phyloP scores from a whole-genome alignment of 306 rosid genomes.

The Vigna angularis region DNA sequence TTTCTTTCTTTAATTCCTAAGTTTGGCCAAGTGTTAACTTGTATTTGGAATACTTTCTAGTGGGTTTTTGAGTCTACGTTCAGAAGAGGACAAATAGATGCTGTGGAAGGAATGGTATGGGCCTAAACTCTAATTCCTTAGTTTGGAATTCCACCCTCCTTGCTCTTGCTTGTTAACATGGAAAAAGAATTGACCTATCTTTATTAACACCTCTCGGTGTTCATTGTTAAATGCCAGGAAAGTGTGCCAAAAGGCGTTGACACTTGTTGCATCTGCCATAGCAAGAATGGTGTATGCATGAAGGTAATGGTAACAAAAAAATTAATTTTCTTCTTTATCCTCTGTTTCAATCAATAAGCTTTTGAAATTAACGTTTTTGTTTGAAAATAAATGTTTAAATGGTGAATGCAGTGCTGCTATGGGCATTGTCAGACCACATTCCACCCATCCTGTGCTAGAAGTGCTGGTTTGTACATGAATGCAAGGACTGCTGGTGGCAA shows the following conservation, averaged over 20 bases:
- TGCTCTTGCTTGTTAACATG: slow-evolving; percentile 1
- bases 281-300: slow-evolving; percentile 82
- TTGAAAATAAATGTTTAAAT: slow-evolving; percentile 28
- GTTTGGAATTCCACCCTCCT: slow-evolving; percentile 17
- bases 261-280: slow-evolving; percentile 73
- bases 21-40: slow-evolving; percentile 24
- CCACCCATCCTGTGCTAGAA: slow-evolving; percentile 95
- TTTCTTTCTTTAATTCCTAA: slow-evolving; percentile 4
- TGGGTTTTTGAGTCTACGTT: slow-evolving; percentile 91
- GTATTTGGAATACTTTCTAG: slow-evolving; percentile 51
- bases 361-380: slow-evolving; percentile 31
- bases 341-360: slow-evolving; percentile 18
- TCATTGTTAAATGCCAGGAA: slow-evolving; percentile 63
- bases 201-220: slow-evolving; percentile 1
- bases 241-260: slow-evolving; percentile 66
- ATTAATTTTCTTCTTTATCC: slow-evolving; percentile 15
- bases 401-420: slow-evolving; percentile 82
- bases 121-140: slow-evolving; percentile 26
- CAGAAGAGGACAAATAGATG: slow-evolving; percentile 83
- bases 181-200: slow-evolving; percentile 5
- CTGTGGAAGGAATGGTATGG: slow-evolving; percentile 91
- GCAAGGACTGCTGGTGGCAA: slow-evolving; percentile 75
- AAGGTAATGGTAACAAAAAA: slow-evolving; percentile 60
- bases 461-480: slow-evolving; percentile 76
- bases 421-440: slow-evolving; percentile 89